Evolutionary conservation across 768 basidiomycete genomes (phyloP).

Genomic region (Naganishia onofrii): DNA sequence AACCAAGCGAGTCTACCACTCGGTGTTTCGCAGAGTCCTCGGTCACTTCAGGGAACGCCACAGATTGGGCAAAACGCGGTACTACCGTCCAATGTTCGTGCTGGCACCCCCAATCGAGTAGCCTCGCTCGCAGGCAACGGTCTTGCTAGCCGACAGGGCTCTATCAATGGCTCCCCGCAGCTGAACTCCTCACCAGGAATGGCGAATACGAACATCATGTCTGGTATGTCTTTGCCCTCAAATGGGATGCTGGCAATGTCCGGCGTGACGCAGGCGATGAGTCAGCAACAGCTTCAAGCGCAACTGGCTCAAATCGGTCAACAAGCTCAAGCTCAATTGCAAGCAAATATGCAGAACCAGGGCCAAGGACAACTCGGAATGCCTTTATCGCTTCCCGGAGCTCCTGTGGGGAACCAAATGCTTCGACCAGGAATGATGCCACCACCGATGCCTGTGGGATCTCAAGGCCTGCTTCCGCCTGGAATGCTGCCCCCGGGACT

Average conservation of each 20-base stretch:
- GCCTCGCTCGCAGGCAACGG: conserved; percentile 21
- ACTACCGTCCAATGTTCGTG: conserved; percentile 14
- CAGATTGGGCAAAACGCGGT: conserved; percentile 18
- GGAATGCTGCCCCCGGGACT: conserved; percentile 1
- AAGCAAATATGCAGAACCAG: conserved; percentile 27
- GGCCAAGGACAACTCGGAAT: conserved; percentile 4
- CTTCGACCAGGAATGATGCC: conserved; percentile 14
- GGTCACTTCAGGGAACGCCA: conserved; percentile 24
- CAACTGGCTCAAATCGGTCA: conserved; percentile 27
- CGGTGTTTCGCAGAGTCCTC: conserved; percentile 20
- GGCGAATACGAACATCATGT: conserved; percentile 5
- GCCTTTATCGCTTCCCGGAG: conserved; percentile 11
- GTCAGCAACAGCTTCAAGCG: conserved; percentile 22
- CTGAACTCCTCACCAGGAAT: conserved; percentile 6
- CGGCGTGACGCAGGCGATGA: conserved; percentile 9
- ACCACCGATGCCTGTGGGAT: conserved; percentile 4
- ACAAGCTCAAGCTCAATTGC: conserved; percentile 24
- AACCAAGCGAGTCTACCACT: conserved; percentile 17
- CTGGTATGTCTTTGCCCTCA: background rate
- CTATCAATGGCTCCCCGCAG: conserved; percentile 16
- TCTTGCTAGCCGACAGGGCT: conserved; percentile 15
- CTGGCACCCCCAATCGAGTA: conserved; percentile 13
- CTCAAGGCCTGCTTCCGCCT: background rate
- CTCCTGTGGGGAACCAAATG: background rate
- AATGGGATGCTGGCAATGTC: conserved; percentile 10